A percentile compares a stretch with the other conserved stretches of the same genome.
Conservation (phyloP, 257 asterid species). For the Nicotiana tomentosiformis region DNA sequence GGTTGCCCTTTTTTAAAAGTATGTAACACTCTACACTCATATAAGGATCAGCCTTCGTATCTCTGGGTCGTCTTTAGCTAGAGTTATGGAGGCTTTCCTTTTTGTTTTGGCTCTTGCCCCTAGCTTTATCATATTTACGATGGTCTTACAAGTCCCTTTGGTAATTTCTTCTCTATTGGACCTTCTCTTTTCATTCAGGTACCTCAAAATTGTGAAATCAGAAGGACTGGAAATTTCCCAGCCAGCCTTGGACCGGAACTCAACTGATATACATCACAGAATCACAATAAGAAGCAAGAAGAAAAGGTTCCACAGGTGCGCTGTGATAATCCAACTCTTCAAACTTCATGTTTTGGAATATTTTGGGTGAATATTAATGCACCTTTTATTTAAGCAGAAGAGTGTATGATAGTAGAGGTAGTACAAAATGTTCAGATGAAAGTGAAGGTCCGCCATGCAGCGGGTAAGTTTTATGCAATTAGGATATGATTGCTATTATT, state of each 20-base stretch:
- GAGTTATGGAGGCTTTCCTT: neutral
- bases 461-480: slow-evolving; percentile 42
- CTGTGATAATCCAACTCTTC: neutral
- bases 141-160: neutral
- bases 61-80: neutral
- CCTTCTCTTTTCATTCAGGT: slow-evolving; percentile 32
- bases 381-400: slow-evolving; percentile 45
- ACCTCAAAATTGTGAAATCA: slow-evolving; percentile 67
- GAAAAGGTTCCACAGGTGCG: slow-evolving; percentile 70
- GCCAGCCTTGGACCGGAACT: slow-evolving; percentile 98
- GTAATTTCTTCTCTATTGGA: neutral
- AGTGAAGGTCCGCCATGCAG: slow-evolving; percentile 95
- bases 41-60: no score
- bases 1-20: no score
- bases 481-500: neutral
- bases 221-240: slow-evolving; percentile 93
- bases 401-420: slow-evolving; percentile 79
- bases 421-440: slow-evolving; percentile 62
- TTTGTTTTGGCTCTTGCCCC: neutral
- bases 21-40: no score
- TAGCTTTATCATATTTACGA: neutral
- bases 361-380: slow-evolving; percentile 5
- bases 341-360: neutral
- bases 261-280: slow-evolving; percentile 95
- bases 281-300: slow-evolving; percentile 75